Conservation (phyloP, 2,329 filamentous ascomycete species). For the Aspergillus sp. region DNA sequence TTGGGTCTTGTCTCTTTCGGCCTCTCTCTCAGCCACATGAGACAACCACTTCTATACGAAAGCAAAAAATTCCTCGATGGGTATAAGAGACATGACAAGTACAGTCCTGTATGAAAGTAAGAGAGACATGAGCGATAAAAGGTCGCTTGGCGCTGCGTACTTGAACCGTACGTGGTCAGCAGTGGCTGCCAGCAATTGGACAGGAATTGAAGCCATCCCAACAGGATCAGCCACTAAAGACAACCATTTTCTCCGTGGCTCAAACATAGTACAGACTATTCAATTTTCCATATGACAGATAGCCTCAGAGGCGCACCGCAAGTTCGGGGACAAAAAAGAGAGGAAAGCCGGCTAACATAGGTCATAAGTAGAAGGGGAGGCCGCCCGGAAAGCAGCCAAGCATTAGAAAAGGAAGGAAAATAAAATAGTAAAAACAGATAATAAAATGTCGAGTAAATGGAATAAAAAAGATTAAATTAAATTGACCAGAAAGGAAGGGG, state of each 20-base stretch:
- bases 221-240: neutral
- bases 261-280: neutral
- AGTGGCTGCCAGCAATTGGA: neutral
- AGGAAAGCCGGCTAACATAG: neutral
- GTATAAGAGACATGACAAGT: neutral
- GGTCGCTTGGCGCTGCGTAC: neutral
- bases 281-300: neutral
- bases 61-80: neutral
- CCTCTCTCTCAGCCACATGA: neutral
- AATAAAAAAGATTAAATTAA: neutral
- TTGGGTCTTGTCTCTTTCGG: neutral
- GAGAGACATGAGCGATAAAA: neutral
- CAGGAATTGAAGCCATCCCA: neutral
- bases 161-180: slow-evolving; percentile 1
- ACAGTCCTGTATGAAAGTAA: neutral
- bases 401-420: slow-evolving; percentile 11
- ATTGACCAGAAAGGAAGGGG: neutral
- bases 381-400: slow-evolving; percentile 23
- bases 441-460: neutral
- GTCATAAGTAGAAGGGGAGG: slow-evolving; percentile 6
- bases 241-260: neutral
- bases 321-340: neutral
- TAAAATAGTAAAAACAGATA: neutral
- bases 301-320: neutral
- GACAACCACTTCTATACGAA: neutral